Percentiles rank a stretch among this genome's conserved stretches.
phyloP scores from a whole-genome alignment of 805 yeast genomes.

The Schizosaccharomyces japonicus region DNA sequence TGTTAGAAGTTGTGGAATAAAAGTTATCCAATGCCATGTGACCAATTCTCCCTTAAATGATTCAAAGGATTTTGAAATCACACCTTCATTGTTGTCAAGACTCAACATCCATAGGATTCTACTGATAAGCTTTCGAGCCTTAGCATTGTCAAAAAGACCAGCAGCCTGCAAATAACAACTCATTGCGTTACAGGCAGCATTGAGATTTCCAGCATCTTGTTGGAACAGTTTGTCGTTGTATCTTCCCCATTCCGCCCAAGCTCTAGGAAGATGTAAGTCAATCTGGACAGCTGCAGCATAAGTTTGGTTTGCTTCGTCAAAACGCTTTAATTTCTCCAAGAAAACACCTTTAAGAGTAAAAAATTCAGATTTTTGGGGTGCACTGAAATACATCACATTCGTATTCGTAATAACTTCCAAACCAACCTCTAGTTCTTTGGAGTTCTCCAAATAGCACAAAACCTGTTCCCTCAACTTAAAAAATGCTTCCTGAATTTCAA shows the following conservation, averaged over 20 bases:
- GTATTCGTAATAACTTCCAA: slow-evolving; percentile 92
- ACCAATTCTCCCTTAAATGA: slow-evolving; percentile 88
- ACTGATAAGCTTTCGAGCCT: slow-evolving; percentile 67
- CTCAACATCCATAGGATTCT: slow-evolving; percentile 84
- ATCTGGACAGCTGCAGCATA: slow-evolving; percentile 95
- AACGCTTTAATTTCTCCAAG: slow-evolving; percentile 65
- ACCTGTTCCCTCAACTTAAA: slow-evolving; percentile 89
- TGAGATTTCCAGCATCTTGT: slow-evolving; percentile 57
- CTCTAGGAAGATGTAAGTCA: slow-evolving; percentile 80
- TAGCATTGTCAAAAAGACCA: slow-evolving; percentile 77
- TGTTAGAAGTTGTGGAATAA: slow-evolving; percentile 78
- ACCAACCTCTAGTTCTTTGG: slow-evolving; percentile 77
- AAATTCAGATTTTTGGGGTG: slow-evolving; percentile 94
- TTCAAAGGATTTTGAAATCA: slow-evolving; percentile 69
- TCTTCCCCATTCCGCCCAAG: slow-evolving; percentile 99
- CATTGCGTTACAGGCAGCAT: slow-evolving; percentile 76
- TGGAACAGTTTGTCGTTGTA: slow-evolving; percentile 74
- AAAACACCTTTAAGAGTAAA: slow-evolving; percentile 97
- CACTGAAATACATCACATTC: slow-evolving; percentile 81
- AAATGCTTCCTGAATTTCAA: slow-evolving; percentile 95
- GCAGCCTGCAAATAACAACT: slow-evolving; percentile 95
- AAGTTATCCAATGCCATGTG: slow-evolving; percentile 97
- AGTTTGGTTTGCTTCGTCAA: slow-evolving; percentile 90
- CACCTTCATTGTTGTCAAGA: slow-evolving; percentile 63
- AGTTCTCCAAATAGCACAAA: slow-evolving; percentile 84